phyloP scores from a whole-genome alignment of 192 early-diverging fungal species.

The Gaertneriomyces sp. region DNA sequence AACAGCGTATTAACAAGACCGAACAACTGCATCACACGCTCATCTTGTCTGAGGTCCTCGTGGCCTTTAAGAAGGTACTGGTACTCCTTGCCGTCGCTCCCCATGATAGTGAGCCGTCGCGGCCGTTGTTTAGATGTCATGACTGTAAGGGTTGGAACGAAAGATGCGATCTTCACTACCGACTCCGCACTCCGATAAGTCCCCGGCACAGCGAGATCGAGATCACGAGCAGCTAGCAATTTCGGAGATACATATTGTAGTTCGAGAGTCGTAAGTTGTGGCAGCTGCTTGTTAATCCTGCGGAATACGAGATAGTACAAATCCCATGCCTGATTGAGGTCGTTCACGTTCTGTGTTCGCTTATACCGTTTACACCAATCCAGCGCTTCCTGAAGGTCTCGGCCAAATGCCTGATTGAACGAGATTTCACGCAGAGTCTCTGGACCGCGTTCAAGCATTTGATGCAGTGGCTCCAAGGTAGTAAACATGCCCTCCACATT shows the following conservation, averaged over 20 bases:
- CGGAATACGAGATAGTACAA: constrained; percentile 82
- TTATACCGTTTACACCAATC: constrained; percentile 79
- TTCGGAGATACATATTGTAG: constrained; percentile 88
- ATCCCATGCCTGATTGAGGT: constrained; percentile 93
- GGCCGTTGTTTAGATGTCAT: constrained; percentile 92
- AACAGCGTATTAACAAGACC: constrained; percentile 92
- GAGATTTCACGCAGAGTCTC: constrained; percentile 85
- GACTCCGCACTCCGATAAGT: constrained; percentile 67
- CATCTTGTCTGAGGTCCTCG: constrained; percentile 97
- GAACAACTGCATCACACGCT: constrained; percentile 98
- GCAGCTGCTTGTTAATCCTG: constrained; percentile 76
- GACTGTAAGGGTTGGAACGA: constrained; percentile 75
- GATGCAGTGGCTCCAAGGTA: constrained; percentile 80
- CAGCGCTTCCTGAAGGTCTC: constrained; percentile 78
- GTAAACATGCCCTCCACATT: constrained; percentile 87
- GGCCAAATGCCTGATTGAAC: constrained; percentile 87
- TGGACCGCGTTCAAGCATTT: constrained; percentile 80
- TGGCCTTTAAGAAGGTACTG: constrained; percentile 93
- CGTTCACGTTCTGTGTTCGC: constrained; percentile 69
- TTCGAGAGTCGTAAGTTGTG: constrained; percentile 76
- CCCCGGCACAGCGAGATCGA: constrained; percentile 89
- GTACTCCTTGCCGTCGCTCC: constrained; percentile 86
- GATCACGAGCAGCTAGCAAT: constrained; percentile 71
- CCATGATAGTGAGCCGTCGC: constrained; percentile 75
- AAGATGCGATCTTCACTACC: constrained; percentile 83